A percentile compares a stretch with the other conserved stretches of the same genome.
phyloP scores from a whole-genome alignment of 495 filamentous ascomycete genomes.

The Daldinia childiae region DNA sequence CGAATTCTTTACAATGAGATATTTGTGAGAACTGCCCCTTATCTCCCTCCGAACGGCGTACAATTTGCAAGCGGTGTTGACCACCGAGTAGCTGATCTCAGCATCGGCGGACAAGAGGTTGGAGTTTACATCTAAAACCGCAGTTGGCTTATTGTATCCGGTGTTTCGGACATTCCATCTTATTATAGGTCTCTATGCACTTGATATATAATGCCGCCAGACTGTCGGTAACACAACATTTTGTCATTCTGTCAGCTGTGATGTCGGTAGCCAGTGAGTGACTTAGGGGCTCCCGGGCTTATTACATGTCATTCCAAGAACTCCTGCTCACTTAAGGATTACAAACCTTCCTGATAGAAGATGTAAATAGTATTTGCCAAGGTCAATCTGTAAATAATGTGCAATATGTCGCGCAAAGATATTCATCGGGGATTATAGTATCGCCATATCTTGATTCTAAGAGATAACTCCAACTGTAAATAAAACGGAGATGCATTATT shows the following conservation, averaged over 20 bases:
- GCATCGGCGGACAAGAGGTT: slow-evolving; percentile 2
- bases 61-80: slow-evolving; percentile 3
- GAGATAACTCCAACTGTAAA: background rate
- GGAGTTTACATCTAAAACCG: background rate
- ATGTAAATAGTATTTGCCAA: slow-evolving; percentile 6
- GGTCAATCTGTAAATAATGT: slow-evolving; percentile 7
- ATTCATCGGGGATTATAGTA: slow-evolving; percentile 36
- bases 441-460: slow-evolving; percentile 20
- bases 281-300: background rate
- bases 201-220: background rate
- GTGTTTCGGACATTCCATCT: slow-evolving; percentile 2
- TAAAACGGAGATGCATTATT: background rate
- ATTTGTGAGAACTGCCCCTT: background rate
- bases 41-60: background rate
- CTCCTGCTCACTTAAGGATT: slow-evolving; percentile 4
- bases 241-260: slow-evolving; percentile 1
- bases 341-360: background rate
- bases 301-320: slow-evolving; percentile 8
- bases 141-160: background rate
- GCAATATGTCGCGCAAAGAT: slow-evolving; percentile 9
- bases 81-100: slow-evolving; percentile 27
- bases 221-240: slow-evolving; percentile 28
- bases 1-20: background rate
- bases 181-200: slow-evolving; percentile 21
- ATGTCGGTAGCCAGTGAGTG: slow-evolving; percentile 14